These are phyloP conservation scores for Cytospora paraplurivora DNA, from an alignment of 2,329 filamentous ascomycete species.

Conservation along the genomic window DNA sequence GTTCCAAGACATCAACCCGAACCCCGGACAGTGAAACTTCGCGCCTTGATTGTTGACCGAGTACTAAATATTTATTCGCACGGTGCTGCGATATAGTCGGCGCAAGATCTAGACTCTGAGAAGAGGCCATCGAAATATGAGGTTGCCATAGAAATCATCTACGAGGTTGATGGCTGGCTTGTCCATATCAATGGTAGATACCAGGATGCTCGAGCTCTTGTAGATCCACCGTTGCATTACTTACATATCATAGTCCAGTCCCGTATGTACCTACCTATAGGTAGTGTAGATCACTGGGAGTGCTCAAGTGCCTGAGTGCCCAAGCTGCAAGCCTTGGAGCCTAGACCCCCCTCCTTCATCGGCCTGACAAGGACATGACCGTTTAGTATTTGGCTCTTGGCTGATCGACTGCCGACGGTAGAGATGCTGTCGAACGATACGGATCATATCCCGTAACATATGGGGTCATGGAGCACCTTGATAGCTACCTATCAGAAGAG, in stretches of 20 bases:
- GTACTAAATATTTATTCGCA: neutral
- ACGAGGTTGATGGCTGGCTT: neutral
- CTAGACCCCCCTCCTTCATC: neutral
- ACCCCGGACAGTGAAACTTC: neutral
- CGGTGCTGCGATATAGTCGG: neutral
- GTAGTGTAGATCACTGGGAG: constrained; percentile 2
- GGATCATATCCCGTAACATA: neutral
- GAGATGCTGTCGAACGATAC: neutral
- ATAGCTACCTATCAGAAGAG: neutral
- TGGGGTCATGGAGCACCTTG: neutral
- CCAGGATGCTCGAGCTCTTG: neutral
- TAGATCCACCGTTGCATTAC: neutral
- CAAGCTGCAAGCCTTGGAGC: neutral
- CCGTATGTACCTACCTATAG: no score
- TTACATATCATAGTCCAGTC: neutral
- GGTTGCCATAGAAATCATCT: neutral
- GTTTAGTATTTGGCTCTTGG: no score
- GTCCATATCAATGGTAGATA: neutral
- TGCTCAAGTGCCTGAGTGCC: no score
- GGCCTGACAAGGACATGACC: no score
- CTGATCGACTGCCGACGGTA: no score
- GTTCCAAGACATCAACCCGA: neutral
- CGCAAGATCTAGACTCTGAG: neutral
- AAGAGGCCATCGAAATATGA: neutral
- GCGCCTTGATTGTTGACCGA: neutral